Conservation (phyloP, 148 eudicot species). For the Selenicereus undatus region DNA sequence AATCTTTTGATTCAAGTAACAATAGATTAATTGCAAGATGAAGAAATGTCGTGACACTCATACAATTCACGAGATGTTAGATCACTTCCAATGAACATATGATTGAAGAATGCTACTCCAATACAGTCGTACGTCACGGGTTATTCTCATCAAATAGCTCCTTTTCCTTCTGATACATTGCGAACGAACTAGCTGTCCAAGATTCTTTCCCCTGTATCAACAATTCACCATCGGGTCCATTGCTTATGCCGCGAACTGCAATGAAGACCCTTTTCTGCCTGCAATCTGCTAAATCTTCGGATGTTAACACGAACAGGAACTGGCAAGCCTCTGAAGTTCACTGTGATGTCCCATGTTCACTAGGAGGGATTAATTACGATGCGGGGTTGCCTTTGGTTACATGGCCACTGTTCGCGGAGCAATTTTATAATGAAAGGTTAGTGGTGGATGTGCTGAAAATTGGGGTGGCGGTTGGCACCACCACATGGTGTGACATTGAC, state of each 20-base stretch:
- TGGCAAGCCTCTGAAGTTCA: no score
- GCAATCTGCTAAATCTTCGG: no score
- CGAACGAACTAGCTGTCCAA: background rate
- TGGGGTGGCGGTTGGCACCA: constrained; percentile 18
- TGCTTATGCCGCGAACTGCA: no score
- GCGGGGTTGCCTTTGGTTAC: constrained; percentile 21
- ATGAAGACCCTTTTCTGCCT: no score
- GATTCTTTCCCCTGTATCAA: no score
- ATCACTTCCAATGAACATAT: background rate
- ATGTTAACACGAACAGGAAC: no score
- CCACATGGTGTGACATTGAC: constrained; percentile 5
- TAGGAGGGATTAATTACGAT: no score
- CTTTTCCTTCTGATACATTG: background rate
- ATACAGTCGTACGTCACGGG: background rate
- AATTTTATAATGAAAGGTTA: constrained; percentile 23
- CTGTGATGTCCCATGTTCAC: no score
- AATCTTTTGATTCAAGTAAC: no score
- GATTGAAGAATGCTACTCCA: background rate
- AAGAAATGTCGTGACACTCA: background rate
- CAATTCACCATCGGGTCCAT: no score
- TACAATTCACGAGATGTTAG: background rate
- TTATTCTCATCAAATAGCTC: background rate
- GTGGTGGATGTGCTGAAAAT: constrained; percentile 23
- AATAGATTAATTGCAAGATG: background rate
- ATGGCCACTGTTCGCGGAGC: constrained; percentile 22